phyloP scores from a whole-genome alignment of 148 eudicot genomes.

The Rhododendron henanense region DNA sequence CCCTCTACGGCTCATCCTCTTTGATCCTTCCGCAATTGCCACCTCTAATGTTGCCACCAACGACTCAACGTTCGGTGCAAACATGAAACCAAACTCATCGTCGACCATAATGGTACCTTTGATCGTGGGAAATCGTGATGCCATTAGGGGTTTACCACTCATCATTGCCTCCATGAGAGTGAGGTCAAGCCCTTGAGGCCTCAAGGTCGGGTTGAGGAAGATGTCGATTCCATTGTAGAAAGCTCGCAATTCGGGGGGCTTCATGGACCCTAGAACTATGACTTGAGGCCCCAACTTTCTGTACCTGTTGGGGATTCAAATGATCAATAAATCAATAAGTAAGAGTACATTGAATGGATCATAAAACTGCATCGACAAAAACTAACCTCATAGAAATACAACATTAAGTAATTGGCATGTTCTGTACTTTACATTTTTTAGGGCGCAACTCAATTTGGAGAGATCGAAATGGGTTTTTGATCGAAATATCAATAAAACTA shows the following conservation, averaged over 20 bases:
- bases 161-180: conserved; percentile 87
- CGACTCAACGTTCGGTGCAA: conserved; percentile 71
- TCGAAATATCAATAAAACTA: too few species aligned
- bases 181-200: conserved; percentile 79
- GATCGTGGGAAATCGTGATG: conserved; percentile 78
- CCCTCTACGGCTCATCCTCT: conserved; percentile 52
- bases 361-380: neutral
- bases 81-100: conserved; percentile 78
- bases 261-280: conserved; percentile 73
- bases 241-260: conserved; percentile 51
- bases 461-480: too few species aligned
- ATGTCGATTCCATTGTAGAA: conserved; percentile 76
- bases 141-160: conserved; percentile 82
- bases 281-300: conserved; percentile 63
- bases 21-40: conserved; percentile 59
- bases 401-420: too few species aligned
- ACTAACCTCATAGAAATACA: neutral
- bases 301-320: conserved; percentile 20
- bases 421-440: too few species aligned
- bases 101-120: conserved; percentile 76
- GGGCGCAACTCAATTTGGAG: too few species aligned
- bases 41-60: conserved; percentile 53
- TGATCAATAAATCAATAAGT: neutral
- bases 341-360: neutral
- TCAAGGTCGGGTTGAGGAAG: conserved; percentile 72